Conservation (phyloP, 192 early-diverging fungal genomes). For the Jimgerdemannia flammicorona region DNA sequence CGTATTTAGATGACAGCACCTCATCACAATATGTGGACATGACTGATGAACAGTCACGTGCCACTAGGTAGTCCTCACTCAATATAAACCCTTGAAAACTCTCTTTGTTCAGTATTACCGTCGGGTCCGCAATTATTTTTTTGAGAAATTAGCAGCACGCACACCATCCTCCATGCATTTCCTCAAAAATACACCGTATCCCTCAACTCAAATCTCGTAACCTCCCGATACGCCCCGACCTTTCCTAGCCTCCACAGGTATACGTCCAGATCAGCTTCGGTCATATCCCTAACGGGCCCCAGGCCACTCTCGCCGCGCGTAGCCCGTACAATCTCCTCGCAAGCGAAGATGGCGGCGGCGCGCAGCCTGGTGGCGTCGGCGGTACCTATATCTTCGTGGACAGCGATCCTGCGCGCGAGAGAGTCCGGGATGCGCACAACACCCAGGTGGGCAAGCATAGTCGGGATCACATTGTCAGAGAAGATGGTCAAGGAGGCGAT, state of each 20-base stretch:
- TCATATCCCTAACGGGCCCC: slow-evolving; percentile 29
- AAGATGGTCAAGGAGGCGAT: slow-evolving; percentile 64
- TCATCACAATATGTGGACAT: no score
- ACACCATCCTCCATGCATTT: no score
- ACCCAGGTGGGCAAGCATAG: slow-evolving; percentile 54
- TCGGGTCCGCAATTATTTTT: no score
- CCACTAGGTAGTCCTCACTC: no score
- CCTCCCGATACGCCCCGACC: slow-evolving; percentile 52
- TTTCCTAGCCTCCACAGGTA: slow-evolving; percentile 78
- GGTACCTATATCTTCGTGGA: slow-evolving; percentile 38
- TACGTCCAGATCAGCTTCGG: slow-evolving; percentile 51
- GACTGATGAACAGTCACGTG: no score
- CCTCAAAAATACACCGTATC: slow-evolving; percentile 69
- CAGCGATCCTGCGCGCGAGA: slow-evolving; percentile 43
- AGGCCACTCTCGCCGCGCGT: slow-evolving; percentile 26
- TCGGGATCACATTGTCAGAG: slow-evolving; percentile 73
- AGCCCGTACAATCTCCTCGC: slow-evolving; percentile 48
- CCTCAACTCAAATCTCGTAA: slow-evolving; percentile 54
- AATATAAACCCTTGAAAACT: no score
- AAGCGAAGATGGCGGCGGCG: slow-evolving; percentile 66
- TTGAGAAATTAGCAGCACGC: no score
- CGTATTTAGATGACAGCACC: no score
- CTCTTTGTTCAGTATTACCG: not conserved
- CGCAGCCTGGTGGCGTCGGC: slow-evolving; percentile 57
- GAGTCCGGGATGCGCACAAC: slow-evolving; percentile 42